Percentiles rank a stretch among this genome's conserved stretches.
Evolutionary conservation across 495 filamentous ascomycete species (phyloP).

Genomic region (Stereocaulon alpinum): DNA sequence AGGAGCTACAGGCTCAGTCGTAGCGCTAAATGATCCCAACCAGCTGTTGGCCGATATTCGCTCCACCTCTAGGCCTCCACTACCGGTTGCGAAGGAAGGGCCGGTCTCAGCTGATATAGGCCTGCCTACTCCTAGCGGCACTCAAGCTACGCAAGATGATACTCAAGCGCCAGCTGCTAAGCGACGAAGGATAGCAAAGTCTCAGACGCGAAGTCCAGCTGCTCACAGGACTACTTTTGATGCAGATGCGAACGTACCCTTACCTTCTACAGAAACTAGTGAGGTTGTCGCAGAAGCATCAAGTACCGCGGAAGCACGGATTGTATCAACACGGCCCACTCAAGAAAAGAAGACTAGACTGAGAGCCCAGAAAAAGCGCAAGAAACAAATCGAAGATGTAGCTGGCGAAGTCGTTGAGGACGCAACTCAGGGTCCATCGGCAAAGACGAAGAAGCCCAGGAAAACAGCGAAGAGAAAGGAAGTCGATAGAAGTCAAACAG

Average conservation of each 20-base stretch:
- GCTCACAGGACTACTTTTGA: neutral
- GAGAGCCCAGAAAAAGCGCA: slow-evolving; percentile 17
- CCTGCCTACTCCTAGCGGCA: neutral
- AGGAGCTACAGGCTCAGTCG: neutral
- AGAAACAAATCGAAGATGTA: slow-evolving; percentile 10
- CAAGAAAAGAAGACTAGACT: slow-evolving; percentile 14
- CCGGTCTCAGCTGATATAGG: neutral
- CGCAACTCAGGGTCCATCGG: slow-evolving; percentile 15
- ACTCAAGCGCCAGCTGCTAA: slow-evolving; percentile 14
- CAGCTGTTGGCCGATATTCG: neutral
- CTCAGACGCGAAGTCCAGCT: neutral
- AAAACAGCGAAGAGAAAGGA: slow-evolving; percentile 21
- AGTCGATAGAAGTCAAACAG: neutral
- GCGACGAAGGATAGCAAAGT: slow-evolving; percentile 10
- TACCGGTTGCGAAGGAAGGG: neutral
- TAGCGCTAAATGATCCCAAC: neutral
- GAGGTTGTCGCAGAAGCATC: neutral
- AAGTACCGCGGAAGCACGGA: slow-evolving; percentile 1
- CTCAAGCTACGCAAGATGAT: neutral
- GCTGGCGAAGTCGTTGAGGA: slow-evolving; percentile 19
- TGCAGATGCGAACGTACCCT: slow-evolving; percentile 3
- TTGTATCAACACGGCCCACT: slow-evolving; percentile 7
- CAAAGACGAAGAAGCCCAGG: slow-evolving; percentile 23
- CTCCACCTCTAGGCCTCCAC: neutral
- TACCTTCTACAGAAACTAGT: slow-evolving; percentile 10